phyloP scores from a whole-genome alignment of 2,329 filamentous ascomycete species.

The Diaporthe destruens region DNA sequence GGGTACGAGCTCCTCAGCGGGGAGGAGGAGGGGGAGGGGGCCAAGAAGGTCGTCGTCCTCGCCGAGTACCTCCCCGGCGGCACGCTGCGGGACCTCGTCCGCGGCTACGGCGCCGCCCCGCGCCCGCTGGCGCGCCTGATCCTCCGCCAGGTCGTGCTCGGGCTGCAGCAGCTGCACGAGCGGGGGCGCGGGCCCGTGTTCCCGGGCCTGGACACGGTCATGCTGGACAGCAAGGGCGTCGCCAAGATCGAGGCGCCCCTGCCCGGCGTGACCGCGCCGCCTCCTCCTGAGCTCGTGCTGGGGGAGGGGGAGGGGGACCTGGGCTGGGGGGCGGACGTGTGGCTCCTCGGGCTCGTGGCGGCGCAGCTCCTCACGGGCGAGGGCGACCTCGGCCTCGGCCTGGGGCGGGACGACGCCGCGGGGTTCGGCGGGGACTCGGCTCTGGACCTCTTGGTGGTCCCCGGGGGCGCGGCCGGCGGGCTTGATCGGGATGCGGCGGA shows the following conservation, averaged over 20 bases:
- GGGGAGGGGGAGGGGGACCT: neutral
- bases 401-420: too few species aligned
- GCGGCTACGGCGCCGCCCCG: neutral
- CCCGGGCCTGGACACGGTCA: neutral
- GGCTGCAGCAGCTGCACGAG: constrained; percentile 20
- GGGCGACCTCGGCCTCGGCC: neutral
- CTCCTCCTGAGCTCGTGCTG: constrained; percentile 12
- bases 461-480: neutral
- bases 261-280: neutral
- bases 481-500: constrained; percentile 17
- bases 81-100: constrained; percentile 22
- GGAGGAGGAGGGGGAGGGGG: too few species aligned
- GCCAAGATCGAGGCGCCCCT: constrained; percentile 37
- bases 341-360: constrained; percentile 35
- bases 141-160: constrained; percentile 18
- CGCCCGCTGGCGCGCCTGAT: constrained; percentile 4
- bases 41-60: constrained; percentile 14
- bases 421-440: constrained; percentile 2
- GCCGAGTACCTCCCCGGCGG: constrained; percentile 9
- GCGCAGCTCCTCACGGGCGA: constrained; percentile 23
- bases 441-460: neutral
- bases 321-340: constrained; percentile 28
- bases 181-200: neutral
- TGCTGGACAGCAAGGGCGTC: constrained; percentile 10
- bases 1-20: constrained; percentile 14